Percentiles rank a stretch among this genome's conserved stretches.
Evolutionary conservation across 805 yeast genomes (phyloP).

Genomic region (Starmerella riodocensis): DNA sequence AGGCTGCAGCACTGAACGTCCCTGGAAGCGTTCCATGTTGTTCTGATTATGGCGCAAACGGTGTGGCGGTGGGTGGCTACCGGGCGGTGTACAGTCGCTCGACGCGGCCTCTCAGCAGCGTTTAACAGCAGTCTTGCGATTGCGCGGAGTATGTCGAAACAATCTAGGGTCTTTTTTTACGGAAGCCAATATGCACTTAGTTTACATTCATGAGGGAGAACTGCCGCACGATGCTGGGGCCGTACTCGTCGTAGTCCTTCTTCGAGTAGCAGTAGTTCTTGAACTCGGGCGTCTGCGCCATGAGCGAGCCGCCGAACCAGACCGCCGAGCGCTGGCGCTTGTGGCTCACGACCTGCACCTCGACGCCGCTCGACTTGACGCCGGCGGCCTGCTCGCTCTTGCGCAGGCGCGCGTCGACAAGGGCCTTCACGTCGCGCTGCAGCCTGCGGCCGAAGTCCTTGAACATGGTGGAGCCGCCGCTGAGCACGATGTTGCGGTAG

Average conservation of each 20-base stretch:
- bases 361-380: constrained; percentile 74
- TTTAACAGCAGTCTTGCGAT: too few species aligned
- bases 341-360: constrained; percentile 92
- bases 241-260: constrained; percentile 93
- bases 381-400: constrained; percentile 60
- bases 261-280: constrained; percentile 93
- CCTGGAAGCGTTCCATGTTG: too few species aligned
- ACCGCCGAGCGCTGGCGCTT: constrained; percentile 97
- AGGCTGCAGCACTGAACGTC: too few species aligned
- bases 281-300: constrained; percentile 96
- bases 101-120: too few species aligned
- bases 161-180: too few species aligned
- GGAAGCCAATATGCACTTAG: too few species aligned
- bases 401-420: constrained; percentile 81
- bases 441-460: constrained; percentile 95
- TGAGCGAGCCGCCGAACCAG: constrained; percentile 96
- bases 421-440: constrained; percentile 79
- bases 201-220: constrained; percentile 78
- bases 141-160: too few species aligned
- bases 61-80: too few species aligned
- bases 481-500: constrained; percentile 85
- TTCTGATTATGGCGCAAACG: too few species aligned
- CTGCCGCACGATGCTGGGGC: constrained; percentile 95
- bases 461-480: constrained; percentile 98
- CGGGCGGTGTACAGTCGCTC: too few species aligned